phyloP scores from a whole-genome alignment of 2,329 filamentous ascomycete species.

The Phaeosphaeriaceae sp. region DNA sequence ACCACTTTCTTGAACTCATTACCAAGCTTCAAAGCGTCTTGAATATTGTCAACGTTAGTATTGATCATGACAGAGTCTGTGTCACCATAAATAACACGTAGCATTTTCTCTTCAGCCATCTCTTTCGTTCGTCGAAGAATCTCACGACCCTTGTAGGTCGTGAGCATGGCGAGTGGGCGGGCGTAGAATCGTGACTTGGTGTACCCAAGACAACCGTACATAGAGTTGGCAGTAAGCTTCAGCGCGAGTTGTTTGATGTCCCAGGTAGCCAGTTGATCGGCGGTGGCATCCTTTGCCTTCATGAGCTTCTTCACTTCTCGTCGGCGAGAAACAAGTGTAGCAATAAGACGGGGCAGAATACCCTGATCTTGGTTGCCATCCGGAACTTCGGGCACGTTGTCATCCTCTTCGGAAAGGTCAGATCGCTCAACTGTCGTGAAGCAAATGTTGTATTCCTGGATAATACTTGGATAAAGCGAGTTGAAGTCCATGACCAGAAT shows the following conservation, averaged over 20 bases:
- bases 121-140: slow-evolving; percentile 96
- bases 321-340: slow-evolving; percentile 86
- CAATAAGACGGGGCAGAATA: slow-evolving; percentile 87
- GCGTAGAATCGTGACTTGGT: slow-evolving; percentile 98
- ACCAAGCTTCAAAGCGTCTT: slow-evolving; percentile 88
- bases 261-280: slow-evolving; percentile 90
- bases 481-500: slow-evolving; percentile 99
- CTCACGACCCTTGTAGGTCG: slow-evolving; percentile 95
- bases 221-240: slow-evolving; percentile 98
- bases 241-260: slow-evolving; percentile 97
- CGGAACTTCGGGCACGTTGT: slow-evolving; percentile 87
- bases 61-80: slow-evolving; percentile 99
- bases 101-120: slow-evolving; percentile 85
- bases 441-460: slow-evolving; percentile 99
- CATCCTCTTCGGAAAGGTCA: slow-evolving; percentile 76
- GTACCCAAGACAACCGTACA: slow-evolving; percentile 98
- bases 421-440: slow-evolving; percentile 94
- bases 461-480: slow-evolving; percentile 97
- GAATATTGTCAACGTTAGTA: slow-evolving; percentile 92
- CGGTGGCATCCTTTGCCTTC: slow-evolving; percentile 88
- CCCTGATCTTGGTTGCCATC: slow-evolving; percentile 73
- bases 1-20: slow-evolving; percentile 94
- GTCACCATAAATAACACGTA: slow-evolving; percentile 98
- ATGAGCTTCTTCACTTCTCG: slow-evolving; percentile 94
- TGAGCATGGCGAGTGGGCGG: slow-evolving; percentile 90